These are phyloP conservation scores for Juncus effusus DNA, from an alignment of 176 grass and related monocot species.

Conservation along the genomic window DNA sequence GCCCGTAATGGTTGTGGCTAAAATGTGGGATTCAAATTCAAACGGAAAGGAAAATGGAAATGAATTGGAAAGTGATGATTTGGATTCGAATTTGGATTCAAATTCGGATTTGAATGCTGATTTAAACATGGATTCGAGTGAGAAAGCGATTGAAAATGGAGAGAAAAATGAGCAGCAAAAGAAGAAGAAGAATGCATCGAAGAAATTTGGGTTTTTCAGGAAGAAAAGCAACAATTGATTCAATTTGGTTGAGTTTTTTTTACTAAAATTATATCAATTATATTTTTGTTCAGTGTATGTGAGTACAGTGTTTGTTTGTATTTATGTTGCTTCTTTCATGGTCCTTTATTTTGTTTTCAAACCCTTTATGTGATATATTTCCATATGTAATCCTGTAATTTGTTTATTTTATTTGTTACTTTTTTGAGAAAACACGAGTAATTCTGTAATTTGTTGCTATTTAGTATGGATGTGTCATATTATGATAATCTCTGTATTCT, in stretches of 20 bases:
- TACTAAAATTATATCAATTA: slow-evolving; percentile 13
- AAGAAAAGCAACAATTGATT: slow-evolving; percentile 64
- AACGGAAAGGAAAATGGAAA: slow-evolving; percentile 44
- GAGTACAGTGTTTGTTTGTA: slow-evolving; percentile 28
- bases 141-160: slow-evolving; percentile 43
- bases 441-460: neutral
- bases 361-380: slow-evolving; percentile 23
- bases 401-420: slow-evolving; percentile 15
- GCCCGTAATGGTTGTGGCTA: slow-evolving; percentile 26
- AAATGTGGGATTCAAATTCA: slow-evolving; percentile 34
- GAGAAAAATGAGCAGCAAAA: slow-evolving; percentile 60
- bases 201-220: slow-evolving; percentile 80
- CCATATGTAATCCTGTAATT: slow-evolving; percentile 24
- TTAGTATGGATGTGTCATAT: slow-evolving; percentile 5
- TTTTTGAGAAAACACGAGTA: neutral
- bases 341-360: slow-evolving; percentile 20
- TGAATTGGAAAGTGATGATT: slow-evolving; percentile 42
- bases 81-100: slow-evolving; percentile 51
- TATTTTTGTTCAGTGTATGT: slow-evolving; percentile 21
- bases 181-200: slow-evolving; percentile 76
- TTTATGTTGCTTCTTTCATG: slow-evolving; percentile 13
- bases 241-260: slow-evolving; percentile 2
- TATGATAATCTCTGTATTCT: neutral
- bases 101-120: neutral
- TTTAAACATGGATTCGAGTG: neutral